Conservation (phyloP, 176 grass and related monocot genomes). For the Eragrostis curvula region DNA sequence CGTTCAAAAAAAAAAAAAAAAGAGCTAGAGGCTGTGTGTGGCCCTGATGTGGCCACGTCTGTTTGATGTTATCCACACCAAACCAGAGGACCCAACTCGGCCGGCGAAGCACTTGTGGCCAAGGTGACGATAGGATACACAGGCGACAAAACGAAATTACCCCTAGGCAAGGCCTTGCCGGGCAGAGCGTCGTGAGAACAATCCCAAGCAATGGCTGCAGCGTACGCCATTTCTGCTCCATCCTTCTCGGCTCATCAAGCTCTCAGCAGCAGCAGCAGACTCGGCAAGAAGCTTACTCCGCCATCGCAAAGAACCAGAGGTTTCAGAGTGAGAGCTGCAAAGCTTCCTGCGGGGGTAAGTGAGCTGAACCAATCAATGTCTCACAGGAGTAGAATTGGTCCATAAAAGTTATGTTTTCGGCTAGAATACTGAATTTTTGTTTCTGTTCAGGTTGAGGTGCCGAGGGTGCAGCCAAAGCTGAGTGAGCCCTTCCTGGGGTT, state of each 20-base stretch:
- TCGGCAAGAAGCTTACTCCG: background rate
- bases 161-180: background rate
- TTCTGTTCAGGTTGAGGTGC: slow-evolving; percentile 49
- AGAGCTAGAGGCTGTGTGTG: background rate
- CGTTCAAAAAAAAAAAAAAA: too few species aligned
- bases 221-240: background rate
- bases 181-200: background rate
- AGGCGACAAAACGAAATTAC: background rate
- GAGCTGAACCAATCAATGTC: background rate
- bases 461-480: slow-evolving; percentile 69
- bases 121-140: background rate
- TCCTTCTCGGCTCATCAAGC: background rate
- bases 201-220: background rate
- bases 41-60: background rate
- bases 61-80: background rate
- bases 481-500: slow-evolving; percentile 77
- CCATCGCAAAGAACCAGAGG: background rate
- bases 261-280: background rate
- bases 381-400: background rate
- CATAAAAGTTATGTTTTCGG: background rate
- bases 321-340: slow-evolving; percentile 52
- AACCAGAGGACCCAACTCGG: background rate
- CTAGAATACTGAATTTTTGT: background rate
- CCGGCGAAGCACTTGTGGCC: background rate
- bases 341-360: slow-evolving; percentile 67